These are phyloP conservation scores for Pyrus pyrifolia DNA, from an alignment of 306 rosid genomes.

Conservation along the genomic window DNA sequence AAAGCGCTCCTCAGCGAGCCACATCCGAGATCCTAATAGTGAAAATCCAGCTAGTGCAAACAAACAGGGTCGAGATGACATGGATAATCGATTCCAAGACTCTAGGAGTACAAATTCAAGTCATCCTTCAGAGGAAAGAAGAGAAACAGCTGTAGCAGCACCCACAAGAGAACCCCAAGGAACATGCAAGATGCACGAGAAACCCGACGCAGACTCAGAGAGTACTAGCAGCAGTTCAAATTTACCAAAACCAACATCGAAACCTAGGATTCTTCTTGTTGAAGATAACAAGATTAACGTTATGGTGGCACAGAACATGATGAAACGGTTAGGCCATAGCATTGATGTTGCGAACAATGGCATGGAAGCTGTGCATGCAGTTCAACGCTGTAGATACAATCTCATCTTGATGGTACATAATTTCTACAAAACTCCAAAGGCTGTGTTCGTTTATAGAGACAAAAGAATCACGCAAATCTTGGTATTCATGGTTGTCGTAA, in stretches of 20 bases:
- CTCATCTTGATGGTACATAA: slow-evolving; percentile 70
- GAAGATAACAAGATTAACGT: slow-evolving; percentile 90
- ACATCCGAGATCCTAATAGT: slow-evolving; percentile 14
- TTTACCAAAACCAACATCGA: slow-evolving; percentile 22
- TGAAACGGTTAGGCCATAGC: slow-evolving; percentile 79
- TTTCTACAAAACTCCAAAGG: not conserved
- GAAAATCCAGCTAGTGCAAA: slow-evolving; percentile 18
- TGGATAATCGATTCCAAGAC: slow-evolving; percentile 25
- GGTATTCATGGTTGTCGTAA: not conserved
- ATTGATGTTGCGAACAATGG: slow-evolving; percentile 84
- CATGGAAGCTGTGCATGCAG: slow-evolving; percentile 70
- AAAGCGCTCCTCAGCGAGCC: slow-evolving; percentile 35
- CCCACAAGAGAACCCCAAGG: slow-evolving; percentile 23
- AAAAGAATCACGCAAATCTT: not conserved
- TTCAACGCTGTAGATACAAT: slow-evolving; percentile 53
- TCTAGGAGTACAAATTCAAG: slow-evolving; percentile 23
- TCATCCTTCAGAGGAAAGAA: slow-evolving; percentile 16
- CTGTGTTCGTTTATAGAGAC: not conserved
- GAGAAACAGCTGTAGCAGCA: slow-evolving; percentile 23
- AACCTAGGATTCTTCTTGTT: slow-evolving; percentile 80
- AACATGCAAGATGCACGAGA: slow-evolving; percentile 34
- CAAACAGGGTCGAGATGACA: slow-evolving; percentile 21
- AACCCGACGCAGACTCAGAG: slow-evolving; percentile 25
- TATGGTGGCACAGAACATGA: slow-evolving; percentile 88
- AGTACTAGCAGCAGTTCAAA: slow-evolving; percentile 26